A percentile compares a stretch with the other conserved stretches of the same genome.
Conservation (phyloP, 257 asterid species). For the Sherardia arvensis region DNA sequence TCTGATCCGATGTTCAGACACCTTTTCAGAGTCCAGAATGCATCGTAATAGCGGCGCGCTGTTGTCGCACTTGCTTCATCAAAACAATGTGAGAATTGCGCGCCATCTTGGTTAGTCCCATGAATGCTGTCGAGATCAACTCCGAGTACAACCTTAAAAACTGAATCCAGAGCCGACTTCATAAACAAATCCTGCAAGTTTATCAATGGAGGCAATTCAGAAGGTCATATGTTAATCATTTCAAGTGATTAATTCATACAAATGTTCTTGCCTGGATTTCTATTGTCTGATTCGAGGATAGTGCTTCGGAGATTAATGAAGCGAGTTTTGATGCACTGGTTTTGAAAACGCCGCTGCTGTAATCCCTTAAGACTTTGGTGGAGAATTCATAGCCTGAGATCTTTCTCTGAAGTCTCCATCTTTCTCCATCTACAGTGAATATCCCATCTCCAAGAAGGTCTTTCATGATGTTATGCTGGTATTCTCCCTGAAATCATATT, state of each 20-base stretch:
- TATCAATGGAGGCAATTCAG: background rate
- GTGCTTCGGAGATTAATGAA: slow-evolving; percentile 26
- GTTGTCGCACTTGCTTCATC: slow-evolving; percentile 59
- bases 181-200: slow-evolving; percentile 48
- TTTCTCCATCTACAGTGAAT: slow-evolving; percentile 54
- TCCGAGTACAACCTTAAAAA: slow-evolving; percentile 55
- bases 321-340: slow-evolving; percentile 47
- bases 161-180: slow-evolving; percentile 62
- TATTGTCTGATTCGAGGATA: slow-evolving; percentile 22
- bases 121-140: slow-evolving; percentile 50
- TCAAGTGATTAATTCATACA: background rate
- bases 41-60: slow-evolving; percentile 39
- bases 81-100: slow-evolving; percentile 39
- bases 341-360: slow-evolving; percentile 50
- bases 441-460: slow-evolving; percentile 63
- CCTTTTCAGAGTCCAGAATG: slow-evolving; percentile 50
- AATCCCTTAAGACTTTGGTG: slow-evolving; percentile 44
- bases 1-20: slow-evolving; percentile 54
- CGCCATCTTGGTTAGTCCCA: slow-evolving; percentile 36
- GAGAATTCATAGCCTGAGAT: slow-evolving; percentile 60
- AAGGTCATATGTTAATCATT: background rate
- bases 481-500: slow-evolving; percentile 44
- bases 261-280: slow-evolving; percentile 35
- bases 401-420: slow-evolving; percentile 57
- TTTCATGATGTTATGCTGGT: slow-evolving; percentile 40